Percentiles rank a stretch among this genome's conserved stretches.
These are phyloP conservation scores for Scorias spongiosa DNA, from an alignment of 2,329 filamentous ascomycete species.

Conservation along the genomic window DNA sequence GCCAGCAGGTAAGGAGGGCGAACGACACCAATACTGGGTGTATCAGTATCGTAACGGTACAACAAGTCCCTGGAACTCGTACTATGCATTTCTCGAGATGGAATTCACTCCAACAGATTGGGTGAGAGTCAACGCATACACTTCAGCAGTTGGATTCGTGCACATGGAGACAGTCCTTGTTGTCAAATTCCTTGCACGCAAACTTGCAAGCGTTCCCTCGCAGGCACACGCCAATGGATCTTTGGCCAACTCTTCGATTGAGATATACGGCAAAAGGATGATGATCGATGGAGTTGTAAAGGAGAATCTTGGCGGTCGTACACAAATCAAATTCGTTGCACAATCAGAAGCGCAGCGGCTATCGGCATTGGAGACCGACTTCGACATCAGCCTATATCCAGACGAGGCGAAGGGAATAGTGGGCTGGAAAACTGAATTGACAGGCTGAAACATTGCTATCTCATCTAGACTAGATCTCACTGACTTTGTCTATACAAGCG, in stretches of 20 bases:
- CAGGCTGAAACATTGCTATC: not conserved
- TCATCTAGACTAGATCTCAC: too few relatives aligned
- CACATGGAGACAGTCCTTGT: slow-evolving; percentile 39
- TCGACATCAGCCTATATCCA: slow-evolving; percentile 27
- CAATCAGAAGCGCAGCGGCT: slow-evolving; percentile 27
- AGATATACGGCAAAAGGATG: slow-evolving; percentile 23
- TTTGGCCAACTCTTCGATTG: slow-evolving; percentile 3
- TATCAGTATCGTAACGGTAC: slow-evolving; percentile 21
- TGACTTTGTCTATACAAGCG: too few relatives aligned
- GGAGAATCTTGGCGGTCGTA: slow-evolving; percentile 30
- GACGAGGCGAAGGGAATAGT: slow-evolving; percentile 24
- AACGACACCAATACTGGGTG: slow-evolving; percentile 27
- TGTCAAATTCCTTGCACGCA: slow-evolving; percentile 23
- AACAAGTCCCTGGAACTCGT: slow-evolving; percentile 39
- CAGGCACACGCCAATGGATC: too few relatives aligned
- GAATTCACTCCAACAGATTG: slow-evolving; percentile 50
- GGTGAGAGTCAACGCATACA: slow-evolving; percentile 42
- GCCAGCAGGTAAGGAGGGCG: slow-evolving; percentile 2
- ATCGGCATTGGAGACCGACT: slow-evolving; percentile 27
- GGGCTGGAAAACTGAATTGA: slow-evolving; percentile 9
- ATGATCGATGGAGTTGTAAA: slow-evolving; percentile 29
- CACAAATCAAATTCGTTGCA: slow-evolving; percentile 26
- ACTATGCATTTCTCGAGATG: slow-evolving; percentile 48
- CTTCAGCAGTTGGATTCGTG: slow-evolving; percentile 34
- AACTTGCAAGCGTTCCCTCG: too few relatives aligned